These are phyloP conservation scores for Aureobasidium lini DNA, from an alignment of 2,329 filamentous ascomycete species.

Conservation along the genomic window DNA sequence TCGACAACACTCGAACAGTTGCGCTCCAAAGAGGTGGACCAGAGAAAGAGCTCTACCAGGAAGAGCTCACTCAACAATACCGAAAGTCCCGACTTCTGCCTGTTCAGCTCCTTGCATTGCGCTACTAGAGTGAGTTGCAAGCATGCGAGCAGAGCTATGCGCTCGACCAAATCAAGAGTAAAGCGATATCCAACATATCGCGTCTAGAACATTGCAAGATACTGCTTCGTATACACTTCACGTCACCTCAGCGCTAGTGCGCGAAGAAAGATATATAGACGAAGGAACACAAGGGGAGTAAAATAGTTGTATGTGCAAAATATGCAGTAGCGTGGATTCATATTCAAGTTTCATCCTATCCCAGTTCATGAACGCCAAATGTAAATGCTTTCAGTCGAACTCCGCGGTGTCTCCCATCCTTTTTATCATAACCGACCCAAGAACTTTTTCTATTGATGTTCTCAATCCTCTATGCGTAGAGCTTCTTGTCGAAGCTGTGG, in stretches of 20 bases:
- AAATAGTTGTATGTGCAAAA: neutral
- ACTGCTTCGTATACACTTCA: no score
- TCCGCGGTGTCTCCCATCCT: slow-evolving; percentile 9
- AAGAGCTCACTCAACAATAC: no score
- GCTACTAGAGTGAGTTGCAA: no score
- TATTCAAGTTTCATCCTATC: slow-evolving; percentile 3
- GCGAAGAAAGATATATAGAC: neutral
- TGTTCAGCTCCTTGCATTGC: no score
- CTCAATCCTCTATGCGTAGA: slow-evolving; percentile 61
- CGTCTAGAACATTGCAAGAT: no score
- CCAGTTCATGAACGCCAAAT: slow-evolving; percentile 10
- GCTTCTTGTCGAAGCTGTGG: slow-evolving; percentile 99
- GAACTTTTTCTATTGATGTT: neutral
- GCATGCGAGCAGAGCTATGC: no score
- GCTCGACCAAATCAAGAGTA: no score
- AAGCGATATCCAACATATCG: no score
- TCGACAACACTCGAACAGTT: neutral
- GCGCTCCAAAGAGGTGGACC: no score
- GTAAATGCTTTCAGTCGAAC: slow-evolving; percentile 13
- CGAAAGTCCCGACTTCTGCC: no score
- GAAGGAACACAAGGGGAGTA: neutral
- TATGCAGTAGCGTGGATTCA: slow-evolving; percentile 7
- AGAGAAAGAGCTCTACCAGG: no score
- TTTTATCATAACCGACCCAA: slow-evolving; percentile 1
- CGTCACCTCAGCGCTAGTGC: neutral